Conservation (phyloP, 2,329 filamentous ascomycete genomes). For the Epichloe aotearoae region DNA sequence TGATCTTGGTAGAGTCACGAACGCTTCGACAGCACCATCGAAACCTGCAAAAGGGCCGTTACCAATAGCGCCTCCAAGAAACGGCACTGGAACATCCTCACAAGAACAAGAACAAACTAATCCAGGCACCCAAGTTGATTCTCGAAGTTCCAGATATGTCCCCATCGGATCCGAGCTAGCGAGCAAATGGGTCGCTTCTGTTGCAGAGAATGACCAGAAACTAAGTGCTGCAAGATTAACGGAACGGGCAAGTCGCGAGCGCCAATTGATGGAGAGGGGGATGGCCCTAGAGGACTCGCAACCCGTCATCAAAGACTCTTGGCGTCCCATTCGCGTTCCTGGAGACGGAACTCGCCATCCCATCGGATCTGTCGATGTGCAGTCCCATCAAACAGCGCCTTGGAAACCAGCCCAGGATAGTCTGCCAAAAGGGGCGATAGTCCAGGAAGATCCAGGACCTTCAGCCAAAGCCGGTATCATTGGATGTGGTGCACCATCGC, state of each 20-base stretch:
- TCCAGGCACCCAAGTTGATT: constrained; percentile 13
- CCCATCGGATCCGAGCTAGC: constrained; percentile 19
- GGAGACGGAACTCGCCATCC: constrained; percentile 23
- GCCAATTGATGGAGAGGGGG: constrained; percentile 31
- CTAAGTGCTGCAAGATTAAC: constrained; percentile 25
- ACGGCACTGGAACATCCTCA: not conserved
- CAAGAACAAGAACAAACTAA: constrained; percentile 16
- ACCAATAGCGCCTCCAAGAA: constrained; percentile 28
- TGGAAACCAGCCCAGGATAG: constrained; percentile 22
- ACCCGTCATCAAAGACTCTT: constrained; percentile 38
- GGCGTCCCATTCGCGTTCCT: constrained; percentile 31
- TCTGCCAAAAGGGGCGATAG: constrained; percentile 4
- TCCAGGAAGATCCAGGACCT: constrained; percentile 12
- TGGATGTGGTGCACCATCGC: constrained; percentile 24
- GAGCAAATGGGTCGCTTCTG: constrained; percentile 29
- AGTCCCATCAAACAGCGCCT: constrained; percentile 14
- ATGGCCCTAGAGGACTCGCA: constrained; percentile 30
- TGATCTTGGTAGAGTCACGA: constrained; percentile 39
- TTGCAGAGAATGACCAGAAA: constrained; percentile 34
- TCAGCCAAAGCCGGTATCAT: constrained; percentile 16
- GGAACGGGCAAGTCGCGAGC: constrained; percentile 28
- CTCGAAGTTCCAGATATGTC: constrained; percentile 17
- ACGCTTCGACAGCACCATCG: constrained; percentile 20
- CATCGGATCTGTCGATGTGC: constrained; percentile 13
- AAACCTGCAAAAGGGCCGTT: constrained; percentile 27